These are phyloP conservation scores for Dioscorea cayenensis DNA, from an alignment of 116 monocot genomes.

Conservation along the genomic window DNA sequence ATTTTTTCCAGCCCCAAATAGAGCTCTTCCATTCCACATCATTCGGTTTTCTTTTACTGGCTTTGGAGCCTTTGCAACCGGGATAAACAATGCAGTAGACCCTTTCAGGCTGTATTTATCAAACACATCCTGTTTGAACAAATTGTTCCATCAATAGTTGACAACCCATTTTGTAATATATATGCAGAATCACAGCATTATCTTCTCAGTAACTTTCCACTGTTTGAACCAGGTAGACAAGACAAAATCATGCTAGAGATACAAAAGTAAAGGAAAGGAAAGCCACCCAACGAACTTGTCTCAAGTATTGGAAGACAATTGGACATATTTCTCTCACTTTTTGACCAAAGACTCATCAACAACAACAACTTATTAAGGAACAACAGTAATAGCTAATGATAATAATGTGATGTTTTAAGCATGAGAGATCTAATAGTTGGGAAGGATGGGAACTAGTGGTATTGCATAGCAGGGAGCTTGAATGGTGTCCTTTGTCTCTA, in stretches of 20 bases:
- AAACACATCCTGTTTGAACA: too few species aligned
- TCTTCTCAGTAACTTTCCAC: background rate
- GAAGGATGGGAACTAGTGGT: conserved; percentile 41
- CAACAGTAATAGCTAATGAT: background rate
- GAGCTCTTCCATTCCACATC: too few species aligned
- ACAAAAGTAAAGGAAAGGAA: background rate
- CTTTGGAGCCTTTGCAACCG: too few species aligned
- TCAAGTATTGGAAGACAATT: background rate
- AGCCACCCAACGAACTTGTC: background rate
- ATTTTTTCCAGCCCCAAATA: too few species aligned
- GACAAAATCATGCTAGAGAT: background rate
- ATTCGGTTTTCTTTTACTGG: too few species aligned
- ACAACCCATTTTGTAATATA: too few species aligned
- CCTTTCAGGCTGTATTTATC: too few species aligned
- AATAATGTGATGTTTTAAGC: background rate
- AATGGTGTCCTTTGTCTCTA: conserved; percentile 29
- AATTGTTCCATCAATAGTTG: too few species aligned
- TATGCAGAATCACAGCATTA: too few species aligned
- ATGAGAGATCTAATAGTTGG: conserved; percentile 13
- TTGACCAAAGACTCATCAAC: background rate
- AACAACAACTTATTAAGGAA: background rate
- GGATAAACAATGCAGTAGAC: too few species aligned
- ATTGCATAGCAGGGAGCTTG: conserved; percentile 42
- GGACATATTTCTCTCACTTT: background rate
- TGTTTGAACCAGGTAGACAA: background rate